Percentiles rank a stretch among this genome's conserved stretches.
Evolutionary conservation across 331 rosid species (phyloP).

Genomic region (Cucumis variabilis): DNA sequence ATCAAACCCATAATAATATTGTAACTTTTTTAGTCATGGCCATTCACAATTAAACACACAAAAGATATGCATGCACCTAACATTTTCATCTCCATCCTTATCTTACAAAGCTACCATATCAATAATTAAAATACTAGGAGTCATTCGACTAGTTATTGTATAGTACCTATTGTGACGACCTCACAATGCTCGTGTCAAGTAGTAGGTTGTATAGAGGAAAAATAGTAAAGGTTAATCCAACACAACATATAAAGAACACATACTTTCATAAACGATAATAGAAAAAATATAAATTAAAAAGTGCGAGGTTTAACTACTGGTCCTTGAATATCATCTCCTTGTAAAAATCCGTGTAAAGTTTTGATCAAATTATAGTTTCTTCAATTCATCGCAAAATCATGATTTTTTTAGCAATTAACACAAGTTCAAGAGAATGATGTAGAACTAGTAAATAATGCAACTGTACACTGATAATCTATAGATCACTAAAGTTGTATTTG

Average conservation of each 20-base stretch:
- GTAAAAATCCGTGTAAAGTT: not conserved
- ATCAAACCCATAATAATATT: not conserved
- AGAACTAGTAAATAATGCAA: too few species aligned
- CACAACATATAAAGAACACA: not conserved
- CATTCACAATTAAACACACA: not conserved
- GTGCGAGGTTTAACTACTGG: not conserved
- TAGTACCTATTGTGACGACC: not conserved
- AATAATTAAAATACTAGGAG: not conserved
- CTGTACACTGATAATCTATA: too few species aligned
- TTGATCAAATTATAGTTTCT: not conserved
- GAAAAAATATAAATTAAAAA: not conserved
- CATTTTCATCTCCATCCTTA: not conserved
- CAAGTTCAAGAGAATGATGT: not conserved
- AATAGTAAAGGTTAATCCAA: not conserved
- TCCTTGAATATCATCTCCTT: not conserved
- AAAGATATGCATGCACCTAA: not conserved
- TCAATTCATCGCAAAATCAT: too few species aligned
- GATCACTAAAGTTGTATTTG: not conserved
- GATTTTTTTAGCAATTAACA: too few species aligned
- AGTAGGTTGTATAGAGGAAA: not conserved
- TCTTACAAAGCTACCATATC: not conserved
- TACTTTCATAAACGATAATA: not conserved
- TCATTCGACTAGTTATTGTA: not conserved
- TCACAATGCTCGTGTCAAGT: not conserved
- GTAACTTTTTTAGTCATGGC: not conserved